Base-by-base conservation (phyloP, 2,329 filamentous ascomycete genomes). In the Fusarium sp. region DNA sequence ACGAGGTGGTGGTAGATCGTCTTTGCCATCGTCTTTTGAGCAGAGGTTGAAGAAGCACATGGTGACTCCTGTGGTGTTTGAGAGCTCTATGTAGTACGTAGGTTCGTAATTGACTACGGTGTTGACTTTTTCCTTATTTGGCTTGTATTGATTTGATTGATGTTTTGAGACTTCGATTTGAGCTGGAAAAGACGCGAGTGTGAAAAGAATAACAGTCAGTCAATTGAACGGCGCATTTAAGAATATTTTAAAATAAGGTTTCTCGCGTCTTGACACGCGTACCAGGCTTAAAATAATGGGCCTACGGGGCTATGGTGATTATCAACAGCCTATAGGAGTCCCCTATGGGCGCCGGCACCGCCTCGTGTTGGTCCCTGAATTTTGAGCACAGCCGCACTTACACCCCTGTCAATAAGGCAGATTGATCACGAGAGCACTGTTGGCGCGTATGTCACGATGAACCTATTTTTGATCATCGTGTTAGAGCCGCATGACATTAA, bases 11-110 rank as follows among this genome's bases (percentile, higher is more conserved):
- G 65, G 65, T 26, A 48, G 35, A 1, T 66, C 15, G 35, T 64
- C 26, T 49, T 46, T 37, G 33, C 62, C 35, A 15, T 66, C 48
- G 15, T 51, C 19, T 62, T 56, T 62, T 32, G 65, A 68, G 40
- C 69, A 68, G 24, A 69, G 35, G 17, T 55, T 69, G 47, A 61
- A 68, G 10, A 68, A 19, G 24, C 65, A 69, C 65, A 68, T 68
- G 28, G 19, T 22, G 2, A 7, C 13, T 4, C 1, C 0, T 28
- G 28, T 17, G 10, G 20, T 32, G 11, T 3, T 5, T 10, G 35
- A 1, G 5, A 9, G 35, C 19, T 20, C 4, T 15, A 7, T 14
- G 28, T 30, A 13, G 28, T 10, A 10, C 13, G 10, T 30, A 30
- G 28, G 1, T 30, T 30, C 10, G 1, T 10, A 11, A 13, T 11